These are phyloP conservation scores for Coniophora puteana DNA, from an alignment of 1,284 basidiomycete genomes.

Conservation along the genomic window DNA sequence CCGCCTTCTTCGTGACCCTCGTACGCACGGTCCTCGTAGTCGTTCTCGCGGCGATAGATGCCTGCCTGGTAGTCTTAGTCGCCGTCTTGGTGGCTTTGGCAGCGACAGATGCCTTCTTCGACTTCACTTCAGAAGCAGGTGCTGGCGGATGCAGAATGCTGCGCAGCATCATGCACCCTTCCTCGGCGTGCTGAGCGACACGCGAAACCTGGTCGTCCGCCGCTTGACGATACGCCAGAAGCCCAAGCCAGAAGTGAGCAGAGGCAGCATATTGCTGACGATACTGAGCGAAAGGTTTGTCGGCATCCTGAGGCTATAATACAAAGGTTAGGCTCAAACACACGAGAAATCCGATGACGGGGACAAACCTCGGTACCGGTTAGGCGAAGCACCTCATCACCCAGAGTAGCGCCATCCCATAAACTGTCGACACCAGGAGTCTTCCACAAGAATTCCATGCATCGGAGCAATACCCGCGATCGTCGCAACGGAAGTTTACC, in stretches of 20 bases:
- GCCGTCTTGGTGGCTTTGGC: conserved; percentile 25
- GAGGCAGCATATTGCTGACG: conserved; percentile 45
- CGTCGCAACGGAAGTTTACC: conserved; percentile 48
- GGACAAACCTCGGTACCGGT: conserved; percentile 35
- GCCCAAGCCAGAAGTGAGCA: conserved; percentile 58
- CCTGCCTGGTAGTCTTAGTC: conserved; percentile 12
- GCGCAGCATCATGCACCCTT: conserved; percentile 47
- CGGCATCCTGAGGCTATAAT: conserved; percentile 37
- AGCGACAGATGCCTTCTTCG: conserved; percentile 9
- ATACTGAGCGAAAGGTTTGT: conserved; percentile 35
- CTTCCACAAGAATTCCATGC: conserved; percentile 52
- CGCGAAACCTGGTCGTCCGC: conserved; percentile 34
- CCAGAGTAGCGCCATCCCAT: conserved; percentile 30
- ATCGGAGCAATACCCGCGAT: conserved; percentile 47
- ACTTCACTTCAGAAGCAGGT: conserved; percentile 6
- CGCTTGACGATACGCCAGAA: conserved; percentile 56
- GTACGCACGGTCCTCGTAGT: conserved; percentile 1
- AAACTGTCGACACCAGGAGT: conserved; percentile 17
- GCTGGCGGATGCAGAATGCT: conserved; percentile 24
- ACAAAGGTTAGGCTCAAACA: not conserved
- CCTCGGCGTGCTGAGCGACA: conserved; percentile 44
- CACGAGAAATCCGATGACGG: not conserved
- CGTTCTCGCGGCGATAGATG: conserved; percentile 10
- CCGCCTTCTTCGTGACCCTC: conserved; percentile 7
- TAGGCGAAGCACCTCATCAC: conserved; percentile 38